Percentiles rank a stretch among this genome's conserved stretches.
phyloP scores from a whole-genome alignment of 192 early-diverging fungal species.

The Backusella psychrophila region DNA sequence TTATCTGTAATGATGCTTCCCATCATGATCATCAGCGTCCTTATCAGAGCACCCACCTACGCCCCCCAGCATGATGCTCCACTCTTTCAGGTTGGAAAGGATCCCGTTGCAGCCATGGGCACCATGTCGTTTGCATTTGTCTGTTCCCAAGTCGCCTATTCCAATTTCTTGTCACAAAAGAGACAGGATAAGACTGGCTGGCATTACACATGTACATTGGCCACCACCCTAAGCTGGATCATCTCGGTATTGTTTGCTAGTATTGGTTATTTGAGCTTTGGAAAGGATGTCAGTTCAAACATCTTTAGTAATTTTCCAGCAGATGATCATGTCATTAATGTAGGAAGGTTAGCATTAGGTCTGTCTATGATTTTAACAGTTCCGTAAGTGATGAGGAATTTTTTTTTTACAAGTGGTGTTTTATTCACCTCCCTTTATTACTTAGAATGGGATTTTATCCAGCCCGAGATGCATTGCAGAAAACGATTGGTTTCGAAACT shows the following conservation, averaged over 20 bases:
- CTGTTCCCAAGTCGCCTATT: conserved; percentile 59
- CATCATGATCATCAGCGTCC: conserved; percentile 57
- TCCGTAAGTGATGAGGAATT: conserved; percentile 31
- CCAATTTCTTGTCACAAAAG: conserved; percentile 51
- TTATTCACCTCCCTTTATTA: neutral
- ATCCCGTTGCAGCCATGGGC: conserved; percentile 61
- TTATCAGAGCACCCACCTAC: conserved; percentile 54
- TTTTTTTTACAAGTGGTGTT: neutral
- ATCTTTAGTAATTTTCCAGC: conserved; percentile 64
- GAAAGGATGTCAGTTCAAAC: conserved; percentile 56
- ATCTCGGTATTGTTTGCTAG: conserved; percentile 61
- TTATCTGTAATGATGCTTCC: conserved; percentile 59
- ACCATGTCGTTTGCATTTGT: conserved; percentile 69
- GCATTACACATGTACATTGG: conserved; percentile 44
- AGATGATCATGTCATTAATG: conserved; percentile 57
- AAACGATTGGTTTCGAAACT: conserved; percentile 41
- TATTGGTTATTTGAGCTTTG: conserved; percentile 61
- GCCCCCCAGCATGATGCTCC: conserved; percentile 47
- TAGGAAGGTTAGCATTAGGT: conserved; percentile 56
- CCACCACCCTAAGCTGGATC: conserved; percentile 44
- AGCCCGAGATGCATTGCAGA: conserved; percentile 46
- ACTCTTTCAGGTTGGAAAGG: conserved; percentile 49
- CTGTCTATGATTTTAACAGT: conserved; percentile 61
- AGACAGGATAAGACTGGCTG: conserved; percentile 45
- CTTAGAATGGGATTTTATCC: conserved; percentile 46